Evolutionary conservation across 352 stramenopile genomes (phyloP).

Genomic region (Pseudoperonospora humuli): DNA sequence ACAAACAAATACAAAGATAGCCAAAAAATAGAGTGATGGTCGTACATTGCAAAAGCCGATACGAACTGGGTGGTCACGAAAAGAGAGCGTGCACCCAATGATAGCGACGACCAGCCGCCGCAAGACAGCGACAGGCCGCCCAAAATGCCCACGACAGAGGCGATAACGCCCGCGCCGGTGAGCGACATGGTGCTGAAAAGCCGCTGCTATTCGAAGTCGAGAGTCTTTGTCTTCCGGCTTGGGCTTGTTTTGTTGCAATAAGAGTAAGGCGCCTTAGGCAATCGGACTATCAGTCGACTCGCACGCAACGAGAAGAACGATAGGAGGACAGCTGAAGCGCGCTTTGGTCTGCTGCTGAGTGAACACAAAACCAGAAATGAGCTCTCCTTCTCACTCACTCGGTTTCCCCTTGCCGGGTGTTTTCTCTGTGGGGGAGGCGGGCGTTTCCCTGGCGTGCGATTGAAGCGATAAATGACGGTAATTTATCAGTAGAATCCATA

Average conservation of each 20-base stretch:
- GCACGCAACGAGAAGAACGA: not conserved
- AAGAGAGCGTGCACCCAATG: constrained; percentile 73
- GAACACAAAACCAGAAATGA: constrained; percentile 62
- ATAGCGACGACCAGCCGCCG: constrained; percentile 79
- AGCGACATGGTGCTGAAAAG: constrained; percentile 35
- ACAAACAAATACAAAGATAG: constrained; percentile 1
- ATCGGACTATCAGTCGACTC: constrained; percentile 7
- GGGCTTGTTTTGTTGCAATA: not conserved
- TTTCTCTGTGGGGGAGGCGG: constrained; percentile 9
- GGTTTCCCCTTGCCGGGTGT: constrained; percentile 12
- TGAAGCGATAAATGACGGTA: constrained; percentile 22
- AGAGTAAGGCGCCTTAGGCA: constrained; percentile 10
- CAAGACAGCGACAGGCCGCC: constrained; percentile 81
- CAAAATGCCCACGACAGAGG: constrained; percentile 67
- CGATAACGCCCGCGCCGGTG: constrained; percentile 55
- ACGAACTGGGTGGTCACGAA: constrained; percentile 78
- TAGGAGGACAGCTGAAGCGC: constrained; percentile 1
- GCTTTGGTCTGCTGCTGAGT: constrained; percentile 29
- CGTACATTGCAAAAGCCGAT: constrained; percentile 77
- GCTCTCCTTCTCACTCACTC: constrained; percentile 2
- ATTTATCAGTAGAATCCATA: constrained; percentile 24
- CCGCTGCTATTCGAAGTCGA: constrained; percentile 4
- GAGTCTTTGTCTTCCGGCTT: not conserved
- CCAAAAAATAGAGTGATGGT: constrained; percentile 12
- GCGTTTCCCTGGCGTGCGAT: constrained; percentile 22